Evolutionary conservation across 306 rosid genomes (phyloP).

Genomic region (Potentilla sterilis): DNA sequence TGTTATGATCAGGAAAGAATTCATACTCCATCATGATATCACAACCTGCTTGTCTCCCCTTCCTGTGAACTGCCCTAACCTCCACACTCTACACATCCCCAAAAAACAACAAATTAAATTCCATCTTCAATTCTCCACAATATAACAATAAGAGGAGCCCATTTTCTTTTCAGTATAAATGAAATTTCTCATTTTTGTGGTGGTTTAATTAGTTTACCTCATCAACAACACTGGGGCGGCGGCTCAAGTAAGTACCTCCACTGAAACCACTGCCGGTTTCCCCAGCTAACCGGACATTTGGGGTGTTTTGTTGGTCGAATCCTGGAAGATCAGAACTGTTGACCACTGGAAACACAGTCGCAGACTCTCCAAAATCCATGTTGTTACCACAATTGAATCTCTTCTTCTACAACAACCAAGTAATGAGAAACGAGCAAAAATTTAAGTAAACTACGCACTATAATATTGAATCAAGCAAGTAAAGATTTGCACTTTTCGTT

Average conservation of each 20-base stretch:
- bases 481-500: background rate
- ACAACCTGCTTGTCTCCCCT: conserved; percentile 34
- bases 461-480: background rate
- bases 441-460: background rate
- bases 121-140: background rate
- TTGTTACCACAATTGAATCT: conserved; percentile 30
- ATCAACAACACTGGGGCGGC: conserved; percentile 13
- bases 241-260: background rate
- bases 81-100: conserved; percentile 49
- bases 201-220: conserved; percentile 29
- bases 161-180: background rate
- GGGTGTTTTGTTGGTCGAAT: conserved; percentile 22
- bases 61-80: conserved; percentile 72
- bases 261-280: conserved; percentile 15
- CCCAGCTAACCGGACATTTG: conserved; percentile 11
- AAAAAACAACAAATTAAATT: background rate
- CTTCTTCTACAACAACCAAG: conserved; percentile 46
- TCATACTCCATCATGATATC: conserved; percentile 71
- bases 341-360: conserved; percentile 23
- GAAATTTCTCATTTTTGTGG: background rate
- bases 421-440: background rate
- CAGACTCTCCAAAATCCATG: conserved; percentile 13
- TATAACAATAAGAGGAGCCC: background rate
- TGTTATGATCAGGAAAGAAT: conserved; percentile 48
- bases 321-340: conserved; percentile 38